These are phyloP conservation scores for Eleusine coracana DNA, from an alignment of 176 grass and related monocot species.

Conservation along the genomic window DNA sequence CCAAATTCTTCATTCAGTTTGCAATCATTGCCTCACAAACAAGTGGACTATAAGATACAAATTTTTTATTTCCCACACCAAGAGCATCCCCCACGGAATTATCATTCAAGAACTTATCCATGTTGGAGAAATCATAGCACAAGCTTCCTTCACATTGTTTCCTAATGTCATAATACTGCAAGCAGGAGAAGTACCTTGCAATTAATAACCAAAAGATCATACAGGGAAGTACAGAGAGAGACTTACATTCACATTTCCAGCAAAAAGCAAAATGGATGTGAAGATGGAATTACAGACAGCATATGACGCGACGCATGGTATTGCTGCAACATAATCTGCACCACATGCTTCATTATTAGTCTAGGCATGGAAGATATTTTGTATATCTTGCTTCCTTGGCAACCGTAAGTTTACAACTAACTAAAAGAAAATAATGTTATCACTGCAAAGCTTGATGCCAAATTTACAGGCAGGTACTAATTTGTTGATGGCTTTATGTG, in stretches of 20 bases:
- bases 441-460: conserved; percentile 11
- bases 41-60: conserved; percentile 59
- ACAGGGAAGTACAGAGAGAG: neutral
- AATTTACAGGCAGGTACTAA: conserved; percentile 13
- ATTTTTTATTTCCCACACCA: conserved; percentile 56
- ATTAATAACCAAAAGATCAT: neutral
- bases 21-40: conserved; percentile 59
- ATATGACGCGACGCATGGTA: neutral
- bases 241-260: conserved; percentile 12
- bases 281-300: conserved; percentile 3
- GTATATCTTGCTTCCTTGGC: neutral
- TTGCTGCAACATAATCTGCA: conserved; percentile 4
- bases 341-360: neutral
- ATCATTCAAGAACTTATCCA: conserved; percentile 61
- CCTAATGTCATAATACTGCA: conserved; percentile 61
- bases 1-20: conserved; percentile 65
- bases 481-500: neutral
- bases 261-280: conserved; percentile 9
- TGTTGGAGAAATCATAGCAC: conserved; percentile 61
- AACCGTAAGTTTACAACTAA: neutral
- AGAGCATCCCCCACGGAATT: conserved; percentile 51
- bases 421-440: neutral
- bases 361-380: neutral
- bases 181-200: neutral
- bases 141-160: conserved; percentile 50